Evolutionary conservation across 2,329 filamentous ascomycete species (phyloP).

Genomic region (Fusarium sp.): DNA sequence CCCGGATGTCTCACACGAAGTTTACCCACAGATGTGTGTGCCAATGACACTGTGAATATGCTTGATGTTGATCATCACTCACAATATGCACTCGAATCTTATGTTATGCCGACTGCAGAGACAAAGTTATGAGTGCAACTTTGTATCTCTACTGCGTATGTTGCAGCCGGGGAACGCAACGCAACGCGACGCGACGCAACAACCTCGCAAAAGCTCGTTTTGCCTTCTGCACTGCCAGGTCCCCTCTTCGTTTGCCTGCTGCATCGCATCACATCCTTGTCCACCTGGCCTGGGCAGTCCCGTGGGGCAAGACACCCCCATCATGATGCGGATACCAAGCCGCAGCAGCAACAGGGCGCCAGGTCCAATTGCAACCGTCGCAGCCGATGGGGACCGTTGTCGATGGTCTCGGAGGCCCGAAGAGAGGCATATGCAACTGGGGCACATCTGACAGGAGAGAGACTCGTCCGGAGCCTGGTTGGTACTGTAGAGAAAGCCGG

Average conservation of each 20-base stretch:
- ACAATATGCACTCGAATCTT: neutral
- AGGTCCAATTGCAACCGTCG: slow-evolving; percentile 5
- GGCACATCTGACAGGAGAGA: slow-evolving; percentile 1
- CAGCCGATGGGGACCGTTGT: slow-evolving; percentile 16
- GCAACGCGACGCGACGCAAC: neutral
- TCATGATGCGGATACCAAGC: slow-evolving; percentile 21
- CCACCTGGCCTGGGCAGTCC: slow-evolving; percentile 9
- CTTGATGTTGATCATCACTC: neutral
- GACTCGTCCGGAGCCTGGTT: neutral
- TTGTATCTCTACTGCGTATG: neutral
- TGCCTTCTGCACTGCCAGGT: neutral
- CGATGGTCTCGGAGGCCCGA: neutral
- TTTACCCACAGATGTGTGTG: neutral
- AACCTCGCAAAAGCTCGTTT: neutral
- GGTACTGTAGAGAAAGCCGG: neutral
- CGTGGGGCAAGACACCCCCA: slow-evolving; percentile 15
- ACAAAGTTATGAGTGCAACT: neutral
- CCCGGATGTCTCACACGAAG: neutral
- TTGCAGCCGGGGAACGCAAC: neutral
- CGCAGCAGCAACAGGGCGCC: slow-evolving; percentile 24
- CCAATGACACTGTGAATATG: neutral
- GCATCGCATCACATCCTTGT: slow-evolving; percentile 8
- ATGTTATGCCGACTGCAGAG: neutral
- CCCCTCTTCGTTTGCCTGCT: neutral
- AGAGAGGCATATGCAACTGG: slow-evolving; percentile 11